Base-by-base conservation (phyloP, 1,284 basidiomycete genomes). In the Lignosus rhinocerotis region DNA sequence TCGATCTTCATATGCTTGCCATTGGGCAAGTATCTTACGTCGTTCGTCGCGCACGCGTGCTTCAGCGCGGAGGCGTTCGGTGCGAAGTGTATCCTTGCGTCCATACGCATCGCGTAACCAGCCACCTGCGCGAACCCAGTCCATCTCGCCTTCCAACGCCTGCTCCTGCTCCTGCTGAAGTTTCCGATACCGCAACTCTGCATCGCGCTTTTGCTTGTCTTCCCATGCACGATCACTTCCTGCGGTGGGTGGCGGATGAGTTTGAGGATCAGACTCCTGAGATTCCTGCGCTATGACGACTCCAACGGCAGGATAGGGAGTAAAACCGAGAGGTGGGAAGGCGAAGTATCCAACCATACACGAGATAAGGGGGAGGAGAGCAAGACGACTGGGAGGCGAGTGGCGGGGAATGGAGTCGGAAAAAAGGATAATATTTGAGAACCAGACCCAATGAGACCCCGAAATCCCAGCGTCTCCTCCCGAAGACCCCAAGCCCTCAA, bases 111-210 rank as follows among this genome's bases (percentile, higher is more conserved):
- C 81, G 45, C 80, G 76, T 32, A 87, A 75, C 19, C 81, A 70
- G 0, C 84, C 83, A 25, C 85, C 85, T 10, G 75, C 76, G 3
- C 81, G 76, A 1, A 87, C 84, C 83, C 84, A 86, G 16, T 78
- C 79, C 52, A 83, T 76, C 65, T 86, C 85, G 41, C 81, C 81
- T 45, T 55, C 61, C 25, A 73, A 67, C 12, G 71, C 68, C 16
- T 74, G 67, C 17, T 58, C 66, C 12, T 64, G 71, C 55, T 76
- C 76, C 10, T 55, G 64, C 36, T 72, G 73, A 17, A 63, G 65
- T 42, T 68, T 63, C 36, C 61, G 56, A 32, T 32, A 55, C 36
- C 66, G 66, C 41, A 61, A 66, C 17, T 62, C 67, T 25, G 70
- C 68, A 3, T 62, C 56, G 7, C 48, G 55, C 47, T 53, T 48